Conservation (phyloP, 1,284 basidiomycete genomes). For the Cryptococcus hybrid region DNA sequence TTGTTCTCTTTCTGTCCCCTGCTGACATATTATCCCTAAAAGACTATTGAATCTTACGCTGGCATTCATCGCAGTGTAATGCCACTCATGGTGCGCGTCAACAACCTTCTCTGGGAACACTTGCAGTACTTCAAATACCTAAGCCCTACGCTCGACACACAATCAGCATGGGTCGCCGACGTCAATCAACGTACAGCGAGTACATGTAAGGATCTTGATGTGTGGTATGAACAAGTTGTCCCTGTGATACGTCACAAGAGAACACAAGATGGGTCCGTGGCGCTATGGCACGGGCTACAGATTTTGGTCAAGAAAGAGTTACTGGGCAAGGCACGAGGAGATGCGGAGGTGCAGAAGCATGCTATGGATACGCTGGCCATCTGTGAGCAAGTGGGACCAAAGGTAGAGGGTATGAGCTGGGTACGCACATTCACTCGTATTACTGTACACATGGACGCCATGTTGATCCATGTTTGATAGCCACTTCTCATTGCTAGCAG, state of each 20-base stretch:
- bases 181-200: constrained; percentile 8
- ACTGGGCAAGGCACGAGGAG: constrained; percentile 18
- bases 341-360: constrained; percentile 27
- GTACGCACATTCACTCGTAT: constrained; percentile 18
- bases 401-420: constrained; percentile 47
- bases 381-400: constrained; percentile 36
- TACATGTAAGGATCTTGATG: constrained; percentile 2
- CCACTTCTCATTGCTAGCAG: constrained; percentile 32
- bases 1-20: neutral
- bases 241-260: constrained; percentile 16
- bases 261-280: constrained; percentile 30
- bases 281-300: constrained; percentile 36
- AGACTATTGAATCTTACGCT: constrained; percentile 29
- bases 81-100: constrained; percentile 13
- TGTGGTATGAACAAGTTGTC: constrained; percentile 5
- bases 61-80: constrained; percentile 30
- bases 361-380: constrained; percentile 33
- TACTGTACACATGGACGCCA: neutral
- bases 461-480: constrained; percentile 2
- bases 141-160: neutral
- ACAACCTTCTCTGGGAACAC: constrained; percentile 9
- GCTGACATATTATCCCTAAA: constrained; percentile 3
- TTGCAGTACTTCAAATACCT: constrained; percentile 1
- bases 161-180: neutral
- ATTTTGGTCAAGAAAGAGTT: constrained; percentile 33